Base-by-base conservation (phyloP, 2,329 filamentous ascomycete species). In the Fusarium sp. region DNA sequence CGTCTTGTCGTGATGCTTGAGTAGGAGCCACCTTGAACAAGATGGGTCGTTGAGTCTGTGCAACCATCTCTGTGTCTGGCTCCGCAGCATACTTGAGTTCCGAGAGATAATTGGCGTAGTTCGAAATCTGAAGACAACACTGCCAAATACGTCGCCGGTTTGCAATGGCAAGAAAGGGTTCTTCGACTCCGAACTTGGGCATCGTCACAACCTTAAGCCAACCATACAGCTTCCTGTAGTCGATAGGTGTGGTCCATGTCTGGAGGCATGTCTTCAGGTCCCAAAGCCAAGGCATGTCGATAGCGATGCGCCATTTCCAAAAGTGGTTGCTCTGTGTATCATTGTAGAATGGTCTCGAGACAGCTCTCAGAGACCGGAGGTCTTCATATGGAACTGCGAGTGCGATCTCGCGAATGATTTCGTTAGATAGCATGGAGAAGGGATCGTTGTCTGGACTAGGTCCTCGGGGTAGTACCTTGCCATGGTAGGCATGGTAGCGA, bases 111-210 rank as follows among this genome's bases (percentile, higher is more conserved):
- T 15, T n/a, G 20, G 52, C 60, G 2, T 15, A 9, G 15, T n/a
- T 40, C 10, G 10, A 10, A 40, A 40, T 40, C 37, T 40, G 8
- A 40, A 17, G 37, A 40, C 37, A 40, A 40, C 37, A 40, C n/a
- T 43, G 20, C 68, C 68, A 70, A 17, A 71, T 60, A 5, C 68
- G 68, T 27, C 65, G 35, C 6, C 68, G 40, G n/a, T 71, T 71
- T 1, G 57, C 61, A 25, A 71, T 65, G 40, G 54, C 56, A 15
- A 71, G 20, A 15, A 68, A 65, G 6, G 61, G 61, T 5, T 6
- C 3, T 5, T 37, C n/a, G 4, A 63, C n/a, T 30, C 68, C 65
- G 9, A 30, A 63, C 12, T 17, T 17, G 12, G 65, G 54, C 10
- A 4, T 17, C 4, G 61, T 65, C 12, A 25, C 33, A 8, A n/a